Base-by-base conservation (phyloP, 208 protist species). In the Trypanosoma melophagium region DNA sequence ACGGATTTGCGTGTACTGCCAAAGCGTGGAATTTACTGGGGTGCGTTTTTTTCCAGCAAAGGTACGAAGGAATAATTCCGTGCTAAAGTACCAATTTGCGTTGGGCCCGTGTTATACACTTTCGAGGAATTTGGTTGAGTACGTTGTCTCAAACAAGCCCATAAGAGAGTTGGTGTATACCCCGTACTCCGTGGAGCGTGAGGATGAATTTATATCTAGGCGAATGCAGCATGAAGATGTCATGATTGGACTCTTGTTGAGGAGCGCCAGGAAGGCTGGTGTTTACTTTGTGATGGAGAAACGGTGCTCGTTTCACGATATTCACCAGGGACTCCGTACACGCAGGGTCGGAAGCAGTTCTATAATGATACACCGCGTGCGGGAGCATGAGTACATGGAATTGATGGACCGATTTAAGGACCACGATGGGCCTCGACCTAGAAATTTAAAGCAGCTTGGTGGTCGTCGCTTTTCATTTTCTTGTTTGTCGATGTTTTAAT, bases 1-100 rank as follows among this genome's bases (percentile, higher is more conserved):
- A 54, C 69, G 13, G 81, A 82, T 56, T 24, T 83, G 35, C 66
- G 55, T 24, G 9, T n/a, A 14, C 28, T 77, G 31, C 72, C 72
- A 7, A 57, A 24, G 16, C 17, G 14, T 45, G 47, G 60, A 7
- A 54, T 50, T 14, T 67, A 67, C 24, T 67, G 61, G 61, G 61
- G 61, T 19, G 50, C n/a, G 12, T 77, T 74, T 47, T 47, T 12
- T 17, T 47, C 13, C 9, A 47, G 42, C 9, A 22, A 17, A 47
- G 17, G 2, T 60, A 17, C 9, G 42, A n/a, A 47, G 42, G 3
- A 47, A 47, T 47, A 47, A n/a, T 47, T 12, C 16, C 9, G 3
- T 47, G 10, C 13, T 12, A n/a, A 47, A 47, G 9, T 47, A 47
- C 10, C 1, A 47, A n/a, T 47, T 47, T 47, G 42, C 42, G 3